Conservation (phyloP, 2,329 filamentous ascomycete species). For the Pseudopyrenochaeta lycopersici region DNA sequence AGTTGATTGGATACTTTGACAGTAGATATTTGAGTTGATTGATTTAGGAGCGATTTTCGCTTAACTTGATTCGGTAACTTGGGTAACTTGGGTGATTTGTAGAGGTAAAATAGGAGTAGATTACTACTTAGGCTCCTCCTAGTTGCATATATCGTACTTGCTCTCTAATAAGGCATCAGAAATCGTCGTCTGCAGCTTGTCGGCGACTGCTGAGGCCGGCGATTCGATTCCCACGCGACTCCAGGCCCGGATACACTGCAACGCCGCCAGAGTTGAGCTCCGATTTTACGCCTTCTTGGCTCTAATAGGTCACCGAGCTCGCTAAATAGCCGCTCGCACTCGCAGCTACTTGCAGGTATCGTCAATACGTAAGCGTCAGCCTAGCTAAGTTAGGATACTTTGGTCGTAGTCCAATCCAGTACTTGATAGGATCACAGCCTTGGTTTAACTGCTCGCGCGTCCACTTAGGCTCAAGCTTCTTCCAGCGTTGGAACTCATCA, state of each 20-base stretch:
- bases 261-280: not conserved
- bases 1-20: not conserved
- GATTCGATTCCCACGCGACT: too few relatives aligned
- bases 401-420: constrained; percentile 1
- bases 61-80: too few relatives aligned
- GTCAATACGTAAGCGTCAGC: not conserved
- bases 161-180: too few relatives aligned
- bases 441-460: constrained; percentile 2
- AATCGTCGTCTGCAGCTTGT: too few relatives aligned
- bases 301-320: constrained; percentile 4
- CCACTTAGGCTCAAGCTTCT: constrained; percentile 6
- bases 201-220: too few relatives aligned
- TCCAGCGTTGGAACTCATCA: constrained; percentile 6
- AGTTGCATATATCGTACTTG: too few relatives aligned
- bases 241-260: not conserved
- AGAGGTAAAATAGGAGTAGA: too few relatives aligned
- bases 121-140: too few relatives aligned
- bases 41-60: too few relatives aligned
- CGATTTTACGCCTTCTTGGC: not conserved
- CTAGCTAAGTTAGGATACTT: constrained; percentile 3
- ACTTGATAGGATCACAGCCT: constrained; percentile 4
- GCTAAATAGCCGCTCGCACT: constrained; percentile 2
- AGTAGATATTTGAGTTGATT: too few relatives aligned
- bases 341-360: constrained; percentile 1
- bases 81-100: too few relatives aligned